phyloP scores from a whole-genome alignment of 306 rosid species.

The Vicia sativa region DNA sequence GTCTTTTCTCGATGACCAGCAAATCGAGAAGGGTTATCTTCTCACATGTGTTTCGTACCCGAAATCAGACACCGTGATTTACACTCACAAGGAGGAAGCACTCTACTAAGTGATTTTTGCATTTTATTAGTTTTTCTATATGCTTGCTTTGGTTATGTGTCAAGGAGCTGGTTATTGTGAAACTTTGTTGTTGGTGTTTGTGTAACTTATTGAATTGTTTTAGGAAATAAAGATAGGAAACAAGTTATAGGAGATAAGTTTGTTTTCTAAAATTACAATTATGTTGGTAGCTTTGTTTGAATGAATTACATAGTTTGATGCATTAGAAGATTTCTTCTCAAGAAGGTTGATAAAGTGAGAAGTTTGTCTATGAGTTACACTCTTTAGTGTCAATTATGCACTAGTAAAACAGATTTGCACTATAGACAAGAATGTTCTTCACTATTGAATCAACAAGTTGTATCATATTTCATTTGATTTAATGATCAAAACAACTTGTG shows the following conservation, averaged over 20 bases:
- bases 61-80: constrained; percentile 58
- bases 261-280: constrained; percentile 1
- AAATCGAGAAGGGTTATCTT: constrained; percentile 57
- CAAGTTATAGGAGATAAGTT: neutral
- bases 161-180: constrained; percentile 19
- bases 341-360: neutral
- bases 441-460: too few species aligned
- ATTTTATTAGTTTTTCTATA: constrained; percentile 12
- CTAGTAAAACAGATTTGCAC: too few species aligned
- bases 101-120: constrained; percentile 39
- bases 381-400: neutral
- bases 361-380: too few species aligned
- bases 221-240: neutral
- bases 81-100: constrained; percentile 66
- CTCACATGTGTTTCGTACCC: constrained; percentile 70
- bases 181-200: constrained; percentile 18
- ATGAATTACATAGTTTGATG: neutral
- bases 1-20: constrained; percentile 62
- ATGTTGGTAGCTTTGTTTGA: constrained; percentile 4
- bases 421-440: too few species aligned
- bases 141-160: neutral
- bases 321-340: neutral
- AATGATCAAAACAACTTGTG: too few species aligned
- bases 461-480: too few species aligned
- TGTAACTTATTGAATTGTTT: constrained; percentile 11